Evolutionary conservation across 1,139 yeast species (phyloP), one percentile per base, ranked within the genome.

Genomic region (Suhomyces terraborum): DNA sequence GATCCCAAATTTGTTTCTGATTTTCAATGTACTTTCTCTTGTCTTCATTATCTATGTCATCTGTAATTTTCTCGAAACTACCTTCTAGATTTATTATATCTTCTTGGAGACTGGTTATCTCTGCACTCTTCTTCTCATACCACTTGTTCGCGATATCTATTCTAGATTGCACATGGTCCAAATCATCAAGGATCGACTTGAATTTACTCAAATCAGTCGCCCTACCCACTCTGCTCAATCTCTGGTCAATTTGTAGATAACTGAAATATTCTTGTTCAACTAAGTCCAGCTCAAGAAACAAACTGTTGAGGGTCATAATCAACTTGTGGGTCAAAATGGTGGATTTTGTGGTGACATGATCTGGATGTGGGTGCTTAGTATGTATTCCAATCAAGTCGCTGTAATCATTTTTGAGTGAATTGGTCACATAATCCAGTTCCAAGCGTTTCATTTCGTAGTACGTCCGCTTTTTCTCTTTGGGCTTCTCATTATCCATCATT

Each of bases 361-460:
- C 34, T 7, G 32, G 14, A 4, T 49, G 42, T 20, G 44, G 28
- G 5, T 8, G 13, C 13, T 31, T 41, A 4, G 62, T 59, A 28
- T 77, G 67, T 3, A 84, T 82, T 2, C 93, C 91, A 10, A 80
- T 75, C 38, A 82, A 61, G 38, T 68, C 69, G 39, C 77, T 76
- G 58, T 72, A 78, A 47, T 75, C 80, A 53, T 73, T 80, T 49
- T 76, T 82, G 50, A 80, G 65, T 2, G 88, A 88, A 52, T 82
- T 84, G 18, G 82, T 71, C 10, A 82, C 73, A 54, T 83, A 84
- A 43, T 84, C 86, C 64, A 81, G 82, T 50, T 81, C 78, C 38
- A 84, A 63, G 47, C 95, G 69, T 59, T 85, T 85, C 22, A 69
- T 59, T 38, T 82, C 80, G 54, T 87, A 88, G 55, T 76, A 84